A percentile compares a stretch with the other conserved stretches of the same genome.
Evolutionary conservation across 2,329 filamentous ascomycete genomes (phyloP).

Genomic region (Apiospora marii): DNA sequence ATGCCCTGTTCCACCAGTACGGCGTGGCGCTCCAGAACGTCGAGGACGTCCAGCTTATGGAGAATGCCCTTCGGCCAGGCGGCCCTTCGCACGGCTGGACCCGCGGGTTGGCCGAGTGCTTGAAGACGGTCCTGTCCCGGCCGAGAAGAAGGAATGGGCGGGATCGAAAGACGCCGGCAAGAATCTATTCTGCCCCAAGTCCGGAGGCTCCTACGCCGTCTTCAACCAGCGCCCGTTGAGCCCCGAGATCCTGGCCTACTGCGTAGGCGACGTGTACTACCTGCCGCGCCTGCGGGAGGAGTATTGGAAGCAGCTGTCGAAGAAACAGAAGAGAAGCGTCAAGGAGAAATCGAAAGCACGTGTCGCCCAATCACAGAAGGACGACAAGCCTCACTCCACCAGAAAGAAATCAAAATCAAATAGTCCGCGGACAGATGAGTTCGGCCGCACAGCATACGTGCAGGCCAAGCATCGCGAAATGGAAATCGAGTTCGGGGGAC

Average conservation of each 20-base stretch:
- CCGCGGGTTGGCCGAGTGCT: not conserved
- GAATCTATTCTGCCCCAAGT: not conserved
- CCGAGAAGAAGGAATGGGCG: not conserved
- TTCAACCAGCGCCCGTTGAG: conserved; percentile 9
- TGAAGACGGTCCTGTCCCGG: not conserved
- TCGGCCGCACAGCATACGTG: not conserved
- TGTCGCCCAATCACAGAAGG: not conserved
- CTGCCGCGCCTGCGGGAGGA: not conserved
- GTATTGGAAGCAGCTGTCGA: not conserved
- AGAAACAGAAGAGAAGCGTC: not conserved
- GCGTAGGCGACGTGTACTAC: conserved; percentile 13
- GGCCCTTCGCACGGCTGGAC: not conserved
- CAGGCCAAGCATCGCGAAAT: not conserved
- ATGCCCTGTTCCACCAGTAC: conserved; percentile 32
- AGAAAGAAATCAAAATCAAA: not conserved
- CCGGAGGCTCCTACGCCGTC: not conserved
- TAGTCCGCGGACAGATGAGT: not conserved
- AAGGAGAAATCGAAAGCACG: not conserved
- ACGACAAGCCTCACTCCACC: too few relatives aligned
- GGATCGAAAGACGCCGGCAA: not conserved
- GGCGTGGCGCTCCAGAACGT: not conserved
- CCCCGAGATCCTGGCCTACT: not conserved
- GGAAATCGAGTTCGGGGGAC: not conserved
- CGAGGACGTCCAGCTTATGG: conserved; percentile 19
- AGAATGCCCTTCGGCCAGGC: not conserved